phyloP scores from a whole-genome alignment of 2,329 filamentous ascomycete genomes.

The Grosmannia huntii region DNA sequence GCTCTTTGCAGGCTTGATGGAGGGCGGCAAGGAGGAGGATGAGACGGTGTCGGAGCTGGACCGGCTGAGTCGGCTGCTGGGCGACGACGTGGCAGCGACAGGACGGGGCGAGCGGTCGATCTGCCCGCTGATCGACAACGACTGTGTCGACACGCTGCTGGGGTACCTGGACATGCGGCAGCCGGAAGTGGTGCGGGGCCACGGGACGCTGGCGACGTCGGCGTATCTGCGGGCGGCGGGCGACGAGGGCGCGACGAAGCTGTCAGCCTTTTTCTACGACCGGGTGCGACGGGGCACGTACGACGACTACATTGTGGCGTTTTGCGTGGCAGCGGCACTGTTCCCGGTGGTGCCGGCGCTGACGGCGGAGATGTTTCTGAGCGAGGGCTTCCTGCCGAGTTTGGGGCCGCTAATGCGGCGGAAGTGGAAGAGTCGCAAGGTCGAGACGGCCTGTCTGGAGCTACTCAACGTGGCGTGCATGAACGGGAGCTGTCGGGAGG shows the following conservation, averaged over 20 bases:
- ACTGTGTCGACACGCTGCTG: constrained; percentile 76
- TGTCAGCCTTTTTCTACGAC: constrained; percentile 62
- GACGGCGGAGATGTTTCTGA: constrained; percentile 69
- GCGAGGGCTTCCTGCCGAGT: constrained; percentile 70
- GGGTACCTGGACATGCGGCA: constrained; percentile 76
- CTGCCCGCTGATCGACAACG: constrained; percentile 53
- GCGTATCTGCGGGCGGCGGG: constrained; percentile 71
- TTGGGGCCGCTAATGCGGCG: constrained; percentile 65
- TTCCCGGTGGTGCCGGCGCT: constrained; percentile 76
- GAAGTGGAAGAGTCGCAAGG: constrained; percentile 71
- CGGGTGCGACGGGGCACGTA: constrained; percentile 63
- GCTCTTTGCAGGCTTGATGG: constrained; percentile 79
- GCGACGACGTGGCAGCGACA: constrained; percentile 35
- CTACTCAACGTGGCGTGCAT: constrained; percentile 88
- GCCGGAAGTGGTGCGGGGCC: constrained; percentile 58
- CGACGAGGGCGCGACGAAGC: constrained; percentile 54
- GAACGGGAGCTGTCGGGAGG: constrained; percentile 67
- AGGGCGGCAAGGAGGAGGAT: constrained; percentile 72
- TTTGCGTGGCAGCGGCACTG: constrained; percentile 78
- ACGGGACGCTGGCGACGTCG: constrained; percentile 70
- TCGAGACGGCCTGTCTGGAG: constrained; percentile 77
- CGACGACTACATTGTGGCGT: constrained; percentile 81
- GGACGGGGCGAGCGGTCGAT: constrained; percentile 35
- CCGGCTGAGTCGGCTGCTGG: constrained; percentile 45
- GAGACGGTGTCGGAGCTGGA: constrained; percentile 51